These are phyloP conservation scores for Dacryopinax primogenitus DNA, from an alignment of 768 basidiomycete genomes.

Conservation along the genomic window DNA sequence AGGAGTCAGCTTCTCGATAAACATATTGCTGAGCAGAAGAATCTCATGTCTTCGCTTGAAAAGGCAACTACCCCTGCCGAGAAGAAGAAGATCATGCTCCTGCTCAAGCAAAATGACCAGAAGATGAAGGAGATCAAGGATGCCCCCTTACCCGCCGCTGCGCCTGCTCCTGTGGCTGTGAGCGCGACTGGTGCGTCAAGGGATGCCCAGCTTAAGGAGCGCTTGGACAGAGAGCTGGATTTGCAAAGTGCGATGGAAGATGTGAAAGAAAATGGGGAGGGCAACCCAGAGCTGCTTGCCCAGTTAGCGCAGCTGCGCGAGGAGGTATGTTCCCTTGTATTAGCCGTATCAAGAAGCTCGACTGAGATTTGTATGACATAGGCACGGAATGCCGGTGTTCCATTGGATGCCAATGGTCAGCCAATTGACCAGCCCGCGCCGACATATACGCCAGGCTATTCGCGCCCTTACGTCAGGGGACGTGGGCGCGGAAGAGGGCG, in stretches of 20 bases:
- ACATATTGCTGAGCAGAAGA: constrained; percentile 80
- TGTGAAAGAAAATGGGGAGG: constrained; percentile 19
- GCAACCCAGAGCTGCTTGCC: constrained; percentile 56
- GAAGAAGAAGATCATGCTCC: constrained; percentile 65
- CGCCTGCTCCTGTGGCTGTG: constrained; percentile 24
- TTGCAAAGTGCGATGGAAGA: constrained; percentile 35
- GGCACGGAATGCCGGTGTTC: background rate
- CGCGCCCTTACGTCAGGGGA: constrained; percentile 39
- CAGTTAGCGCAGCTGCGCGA: constrained; percentile 65
- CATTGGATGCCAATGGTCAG: background rate
- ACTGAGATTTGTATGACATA: background rate
- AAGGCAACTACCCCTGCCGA: constrained; percentile 50
- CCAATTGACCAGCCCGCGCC: background rate
- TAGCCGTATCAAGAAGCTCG: too few species aligned
- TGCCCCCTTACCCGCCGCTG: constrained; percentile 22
- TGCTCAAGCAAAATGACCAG: constrained; percentile 60
- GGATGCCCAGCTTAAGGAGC: constrained; percentile 49
- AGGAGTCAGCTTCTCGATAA: constrained; percentile 66
- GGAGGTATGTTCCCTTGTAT: constrained; percentile 52
- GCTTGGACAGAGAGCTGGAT: constrained; percentile 75
- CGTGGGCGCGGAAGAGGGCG: constrained; percentile 42
- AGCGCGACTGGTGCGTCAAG: constrained; percentile 23
- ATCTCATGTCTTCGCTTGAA: constrained; percentile 56
- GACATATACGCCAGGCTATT: background rate
- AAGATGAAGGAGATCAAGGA: constrained; percentile 50